Conservation (phyloP, 176 grass and related monocot genomes). For the Thinopyrum elongatum region DNA sequence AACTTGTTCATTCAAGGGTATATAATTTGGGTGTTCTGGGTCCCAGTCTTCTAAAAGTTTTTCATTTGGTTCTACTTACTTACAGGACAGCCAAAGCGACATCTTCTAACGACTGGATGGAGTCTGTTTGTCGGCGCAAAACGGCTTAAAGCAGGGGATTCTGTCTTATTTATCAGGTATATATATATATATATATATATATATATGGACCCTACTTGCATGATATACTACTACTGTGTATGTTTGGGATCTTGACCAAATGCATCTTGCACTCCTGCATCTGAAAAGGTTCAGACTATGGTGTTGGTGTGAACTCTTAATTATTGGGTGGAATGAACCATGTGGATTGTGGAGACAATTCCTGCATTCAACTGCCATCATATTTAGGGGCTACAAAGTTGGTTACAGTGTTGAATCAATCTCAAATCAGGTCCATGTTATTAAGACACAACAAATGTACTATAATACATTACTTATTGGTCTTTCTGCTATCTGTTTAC, state of each 20-base stretch:
- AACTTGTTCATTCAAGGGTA: constrained; percentile 4
- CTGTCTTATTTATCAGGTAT: constrained; percentile 98
- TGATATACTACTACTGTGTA: not conserved
- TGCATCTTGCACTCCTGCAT: not conserved
- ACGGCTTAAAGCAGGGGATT: constrained; percentile 87
- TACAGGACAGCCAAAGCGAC: constrained; percentile 91
- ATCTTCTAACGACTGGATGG: constrained; percentile 99
- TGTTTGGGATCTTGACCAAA: not conserved
- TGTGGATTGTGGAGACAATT: not conserved
- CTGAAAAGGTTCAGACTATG: not conserved
- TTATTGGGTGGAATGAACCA: not conserved
- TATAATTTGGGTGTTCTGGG: constrained; percentile 8
- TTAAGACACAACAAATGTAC: not conserved
- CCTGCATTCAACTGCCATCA: not conserved
- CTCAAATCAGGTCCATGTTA: not conserved
- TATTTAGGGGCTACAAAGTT: not conserved
- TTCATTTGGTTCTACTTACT: constrained; percentile 29
- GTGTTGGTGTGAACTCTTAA: not conserved
- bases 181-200: constrained; percentile 56
- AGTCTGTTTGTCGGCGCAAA: constrained; percentile 98
- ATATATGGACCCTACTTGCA: constrained; percentile 1
- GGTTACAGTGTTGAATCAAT: not conserved
- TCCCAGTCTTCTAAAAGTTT: not conserved
- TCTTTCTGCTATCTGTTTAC: not conserved
- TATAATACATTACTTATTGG: not conserved